Evolutionary conservation across 768 basidiomycete genomes (phyloP).

Genomic region (Tricholoma furcatifolium): DNA sequence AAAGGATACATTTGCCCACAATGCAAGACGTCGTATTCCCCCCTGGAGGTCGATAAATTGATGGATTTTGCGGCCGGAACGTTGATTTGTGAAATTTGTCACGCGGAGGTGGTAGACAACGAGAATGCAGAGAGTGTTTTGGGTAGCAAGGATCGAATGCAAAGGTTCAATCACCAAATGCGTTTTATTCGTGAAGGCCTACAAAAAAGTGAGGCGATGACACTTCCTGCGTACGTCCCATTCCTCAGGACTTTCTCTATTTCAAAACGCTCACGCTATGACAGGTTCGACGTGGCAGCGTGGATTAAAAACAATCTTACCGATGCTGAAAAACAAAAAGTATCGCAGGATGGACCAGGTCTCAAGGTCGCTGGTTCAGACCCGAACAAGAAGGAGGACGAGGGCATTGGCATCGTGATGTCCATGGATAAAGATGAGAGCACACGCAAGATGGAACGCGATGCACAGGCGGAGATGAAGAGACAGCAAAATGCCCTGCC

Average conservation of each 20-base stretch:
- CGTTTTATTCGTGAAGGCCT: constrained; percentile 83
- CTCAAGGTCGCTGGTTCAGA: constrained; percentile 76
- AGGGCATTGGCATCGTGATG: constrained; percentile 84
- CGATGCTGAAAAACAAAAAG: constrained; percentile 61
- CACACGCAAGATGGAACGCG: constrained; percentile 68
- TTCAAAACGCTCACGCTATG: constrained; percentile 2
- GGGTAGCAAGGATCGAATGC: constrained; percentile 93
- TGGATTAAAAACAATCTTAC: constrained; percentile 78
- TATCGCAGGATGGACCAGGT: constrained; percentile 48
- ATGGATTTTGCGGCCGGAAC: constrained; percentile 67
- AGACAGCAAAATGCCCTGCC: constrained; percentile 90
- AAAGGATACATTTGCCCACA: constrained; percentile 96
- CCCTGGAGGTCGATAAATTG: constrained; percentile 82
- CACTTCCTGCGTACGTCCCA: constrained; percentile 70
- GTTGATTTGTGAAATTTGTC: constrained; percentile 87
- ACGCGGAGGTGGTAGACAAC: constrained; percentile 84
- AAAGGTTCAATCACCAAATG: constrained; percentile 91
- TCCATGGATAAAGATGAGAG: constrained; percentile 88
- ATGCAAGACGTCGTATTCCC: constrained; percentile 80
- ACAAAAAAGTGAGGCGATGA: constrained; percentile 85
- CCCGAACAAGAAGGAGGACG: constrained; percentile 59
- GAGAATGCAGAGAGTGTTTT: constrained; percentile 83
- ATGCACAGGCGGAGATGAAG: constrained; percentile 81
- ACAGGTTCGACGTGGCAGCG: constrained; percentile 76
- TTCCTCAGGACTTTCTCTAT: neutral